phyloP scores from a whole-genome alignment of 495 filamentous ascomycete genomes.

The Trypethelium eluteriae region DNA sequence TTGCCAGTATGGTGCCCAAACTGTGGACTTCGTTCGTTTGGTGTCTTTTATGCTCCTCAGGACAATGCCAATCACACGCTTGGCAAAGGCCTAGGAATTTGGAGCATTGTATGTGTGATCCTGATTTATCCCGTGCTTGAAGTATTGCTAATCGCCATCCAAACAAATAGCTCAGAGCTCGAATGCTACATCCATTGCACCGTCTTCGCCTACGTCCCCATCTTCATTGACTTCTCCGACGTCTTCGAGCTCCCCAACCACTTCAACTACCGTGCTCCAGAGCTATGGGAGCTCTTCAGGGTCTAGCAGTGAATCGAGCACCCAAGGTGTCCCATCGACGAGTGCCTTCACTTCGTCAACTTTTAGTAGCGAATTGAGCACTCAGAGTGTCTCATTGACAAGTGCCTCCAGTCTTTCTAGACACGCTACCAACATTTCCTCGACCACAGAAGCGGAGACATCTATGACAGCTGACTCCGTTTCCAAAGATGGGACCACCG shows the following conservation, averaged over 20 bases:
- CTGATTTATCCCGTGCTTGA: neutral
- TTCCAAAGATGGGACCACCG: neutral
- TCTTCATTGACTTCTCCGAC: neutral
- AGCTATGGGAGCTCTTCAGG: neutral
- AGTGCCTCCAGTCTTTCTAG: neutral
- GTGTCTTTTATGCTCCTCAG: neutral
- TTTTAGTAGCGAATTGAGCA: neutral
- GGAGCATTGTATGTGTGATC: neutral
- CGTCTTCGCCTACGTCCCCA: neutral
- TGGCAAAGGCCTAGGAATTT: neutral
- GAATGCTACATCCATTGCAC: neutral
- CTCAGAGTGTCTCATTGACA: neutral
- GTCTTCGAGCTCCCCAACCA: neutral
- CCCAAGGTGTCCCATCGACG: neutral
- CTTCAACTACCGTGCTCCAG: neutral
- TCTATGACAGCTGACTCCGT: neutral
- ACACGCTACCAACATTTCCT: neutral
- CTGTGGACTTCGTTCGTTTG: conserved; percentile 1
- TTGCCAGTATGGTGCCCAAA: neutral
- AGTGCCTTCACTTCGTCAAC: neutral
- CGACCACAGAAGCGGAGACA: neutral
- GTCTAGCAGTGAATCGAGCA: neutral
- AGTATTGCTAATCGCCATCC: neutral
- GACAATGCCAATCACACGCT: neutral
- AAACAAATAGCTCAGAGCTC: neutral